A percentile compares a stretch with the other conserved stretches of the same genome.
These are phyloP conservation scores for Colletotrichum sp. DNA, from an alignment of 2,329 filamentous ascomycete genomes.

Conservation along the genomic window DNA sequence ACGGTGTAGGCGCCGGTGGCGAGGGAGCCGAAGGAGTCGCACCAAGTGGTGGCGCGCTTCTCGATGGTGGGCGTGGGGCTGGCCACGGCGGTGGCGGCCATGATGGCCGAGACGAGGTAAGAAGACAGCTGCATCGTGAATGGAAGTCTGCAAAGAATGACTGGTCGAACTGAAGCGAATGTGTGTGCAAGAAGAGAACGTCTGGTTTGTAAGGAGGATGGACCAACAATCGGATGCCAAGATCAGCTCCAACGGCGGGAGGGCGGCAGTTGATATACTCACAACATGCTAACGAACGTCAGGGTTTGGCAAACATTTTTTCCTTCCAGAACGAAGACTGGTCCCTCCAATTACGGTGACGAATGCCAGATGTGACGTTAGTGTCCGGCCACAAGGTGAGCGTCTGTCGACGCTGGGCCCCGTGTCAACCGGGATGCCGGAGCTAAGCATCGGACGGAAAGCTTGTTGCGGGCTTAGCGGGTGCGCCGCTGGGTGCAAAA, in stretches of 20 bases:
- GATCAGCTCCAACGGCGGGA: not conserved
- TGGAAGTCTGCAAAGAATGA: not conserved
- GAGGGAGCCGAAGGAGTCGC: constrained; percentile 42
- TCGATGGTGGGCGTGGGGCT: constrained; percentile 34
- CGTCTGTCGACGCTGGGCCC: not conserved
- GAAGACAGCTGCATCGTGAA: constrained; percentile 11
- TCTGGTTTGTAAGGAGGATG: not conserved
- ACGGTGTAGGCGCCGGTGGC: constrained; percentile 48
- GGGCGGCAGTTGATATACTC: constrained; percentile 1
- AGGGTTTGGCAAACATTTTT: not conserved
- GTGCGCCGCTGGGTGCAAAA: not conserved
- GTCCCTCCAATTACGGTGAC: constrained; percentile 6
- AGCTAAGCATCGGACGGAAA: constrained; percentile 11
- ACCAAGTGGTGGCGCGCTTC: constrained; percentile 38
- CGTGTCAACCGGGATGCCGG: constrained; percentile 1
- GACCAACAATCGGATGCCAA: not conserved
- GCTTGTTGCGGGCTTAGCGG: constrained; percentile 12
- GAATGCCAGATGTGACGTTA: not conserved
- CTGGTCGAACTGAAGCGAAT: not conserved
- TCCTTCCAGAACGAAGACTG: not conserved
- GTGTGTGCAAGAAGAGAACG: not conserved
- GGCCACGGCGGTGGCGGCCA: constrained; percentile 32
- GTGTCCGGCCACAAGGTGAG: not conserved
- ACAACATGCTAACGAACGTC: not conserved
- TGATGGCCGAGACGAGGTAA: constrained; percentile 29